Base-by-base conservation (phyloP, 2,329 filamentous ascomycete genomes). In the Fusarium sp. region DNA sequence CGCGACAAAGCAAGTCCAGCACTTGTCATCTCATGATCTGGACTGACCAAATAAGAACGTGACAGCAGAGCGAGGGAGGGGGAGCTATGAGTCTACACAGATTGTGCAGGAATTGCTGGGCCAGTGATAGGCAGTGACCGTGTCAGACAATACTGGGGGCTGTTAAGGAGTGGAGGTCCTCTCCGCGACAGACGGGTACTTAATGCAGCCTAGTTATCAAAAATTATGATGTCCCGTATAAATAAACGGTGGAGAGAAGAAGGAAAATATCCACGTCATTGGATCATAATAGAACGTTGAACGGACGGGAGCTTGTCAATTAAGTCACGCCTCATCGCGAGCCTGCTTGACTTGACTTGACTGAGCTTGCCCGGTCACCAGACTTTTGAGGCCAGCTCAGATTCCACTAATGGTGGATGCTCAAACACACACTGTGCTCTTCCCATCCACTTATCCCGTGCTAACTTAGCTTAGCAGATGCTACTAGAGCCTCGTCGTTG, bases 401-500 rank as follows among this genome's bases (percentile, higher is more conserved):
- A 38, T 58, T 51, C 57, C 49, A 69, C 67, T 67, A 44, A 47
- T 49, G 57, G 63, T 74, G 71, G 68, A 52, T 48, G 54, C 52
- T 61, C 41, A 48, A 42, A 42, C 36, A 31, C 49, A 44, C 71
- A 74, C 71, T 69, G 71, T 74, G 49, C 55, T 58, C 39, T 69
- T 49, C 41, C 44, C 39, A 33, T 47, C 71, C 67, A 69, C 71
- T 74, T 52, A 61, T 63, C 41, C 63, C 22, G 35, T 38, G 55
- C 57, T 55, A 51, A 51, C 48, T 20, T 51, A 31, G 20, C 45
- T 20, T 48, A 66, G 35, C 39, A 33, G 48, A 69, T 63, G 48
- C 44, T 51, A 57, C 70, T 45, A 54, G 70, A 73, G 70, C 70
- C 66, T 73, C 66, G 45, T 69, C 38, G 26, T 74, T 74, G 71